Base-by-base conservation (phyloP, 2,329 filamentous ascomycete species). In the Verticillium nonalfalfae region DNA sequence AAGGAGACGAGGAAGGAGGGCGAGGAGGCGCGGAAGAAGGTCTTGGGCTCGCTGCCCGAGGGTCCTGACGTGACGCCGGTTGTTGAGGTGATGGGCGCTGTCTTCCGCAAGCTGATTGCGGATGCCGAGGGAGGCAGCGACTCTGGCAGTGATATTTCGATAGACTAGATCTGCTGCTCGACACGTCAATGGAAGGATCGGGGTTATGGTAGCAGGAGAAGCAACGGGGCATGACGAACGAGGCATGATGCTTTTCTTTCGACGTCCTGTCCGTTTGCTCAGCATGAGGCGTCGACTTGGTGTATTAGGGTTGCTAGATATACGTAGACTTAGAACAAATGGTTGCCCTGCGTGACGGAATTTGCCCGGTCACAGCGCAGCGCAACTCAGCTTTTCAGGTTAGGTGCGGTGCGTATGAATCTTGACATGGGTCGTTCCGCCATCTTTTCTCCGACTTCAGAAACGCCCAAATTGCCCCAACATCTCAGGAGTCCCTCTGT, bases 11-110 rank as follows among this genome's bases (percentile, higher is more conserved):
- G 67, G 34, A 68, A 70, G n/a, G 63, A 65, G 5, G 66, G 63
- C 7, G 66, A 68, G 31, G 64, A 69, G 2, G 66, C 66, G 3
- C 63, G 69, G 34, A 67, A 72, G 56, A 72, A 73, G 52, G 74
- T 74, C 52, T 68, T 68, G 13, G 62, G 66, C 1, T 61, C 60
- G 0, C 57, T 68, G 1, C 74, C 72, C 1, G 64, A 72, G 35
- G 70, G 75, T 18, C 80, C 79, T 1, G 74, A 80, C 62, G 78
- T 83, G 11, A 65, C 65, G 10, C 64, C 73, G 9, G 78, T 82
- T 14, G 69, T 82, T 6, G 70, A 71, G 52, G 73, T 74, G 38
- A 63, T 82, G 68, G 73, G 74, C 0, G 64, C 66, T 11, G 70
- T 67, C n/a, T 82, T 81, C 65, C 68, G 71, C 58, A 68, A 71